phyloP scores from a whole-genome alignment of 148 eudicot species.

The Rhododendron molle region DNA sequence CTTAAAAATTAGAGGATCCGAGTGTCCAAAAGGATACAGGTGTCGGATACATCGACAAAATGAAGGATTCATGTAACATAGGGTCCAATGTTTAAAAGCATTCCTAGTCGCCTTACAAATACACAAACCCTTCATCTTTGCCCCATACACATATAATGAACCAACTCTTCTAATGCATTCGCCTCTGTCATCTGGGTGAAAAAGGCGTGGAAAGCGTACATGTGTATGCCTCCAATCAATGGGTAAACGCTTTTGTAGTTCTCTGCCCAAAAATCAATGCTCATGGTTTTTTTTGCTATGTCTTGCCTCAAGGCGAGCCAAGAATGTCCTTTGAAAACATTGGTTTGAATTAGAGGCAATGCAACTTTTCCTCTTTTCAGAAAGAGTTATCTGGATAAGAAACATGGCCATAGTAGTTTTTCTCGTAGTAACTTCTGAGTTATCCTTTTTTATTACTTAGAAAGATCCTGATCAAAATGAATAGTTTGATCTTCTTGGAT shows the following conservation, averaged over 20 bases:
- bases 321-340: background rate
- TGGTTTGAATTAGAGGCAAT: background rate
- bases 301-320: background rate
- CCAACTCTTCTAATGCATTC: background rate
- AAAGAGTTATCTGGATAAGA: background rate
- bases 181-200: background rate
- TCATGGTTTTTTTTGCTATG: background rate
- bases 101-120: background rate
- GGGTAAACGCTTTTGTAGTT: background rate
- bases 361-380: background rate
- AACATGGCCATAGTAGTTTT: background rate
- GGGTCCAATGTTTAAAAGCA: background rate
- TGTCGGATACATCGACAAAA: too few species aligned
- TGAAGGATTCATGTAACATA: too few species aligned
- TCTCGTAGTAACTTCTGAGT: background rate
- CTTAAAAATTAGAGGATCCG: too few species aligned
- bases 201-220: background rate
- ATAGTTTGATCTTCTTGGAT: background rate
- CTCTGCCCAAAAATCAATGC: background rate
- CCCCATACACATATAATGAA: background rate
- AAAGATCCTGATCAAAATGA: background rate
- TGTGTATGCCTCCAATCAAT: background rate
- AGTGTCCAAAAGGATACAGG: too few species aligned
- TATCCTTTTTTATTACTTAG: too few species aligned
- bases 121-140: background rate